These are phyloP conservation scores for Cantharellus cinnabarinus DNA, from an alignment of 768 basidiomycete species.

Conservation along the genomic window DNA sequence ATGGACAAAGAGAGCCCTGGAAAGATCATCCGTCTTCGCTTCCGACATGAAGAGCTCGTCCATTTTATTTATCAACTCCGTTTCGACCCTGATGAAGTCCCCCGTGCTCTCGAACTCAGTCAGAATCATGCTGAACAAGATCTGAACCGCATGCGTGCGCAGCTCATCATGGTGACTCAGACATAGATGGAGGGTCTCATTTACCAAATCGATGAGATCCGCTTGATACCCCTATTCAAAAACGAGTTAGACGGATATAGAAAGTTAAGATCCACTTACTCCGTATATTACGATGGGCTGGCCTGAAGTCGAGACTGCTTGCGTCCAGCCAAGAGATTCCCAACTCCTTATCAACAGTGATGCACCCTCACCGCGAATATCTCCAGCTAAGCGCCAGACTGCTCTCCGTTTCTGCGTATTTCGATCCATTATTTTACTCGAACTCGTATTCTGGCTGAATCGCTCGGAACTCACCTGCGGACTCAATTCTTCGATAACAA, in stretches of 20 bases:
- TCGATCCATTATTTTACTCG: not conserved
- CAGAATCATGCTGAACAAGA: conserved; percentile 89
- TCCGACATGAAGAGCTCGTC: conserved; percentile 88
- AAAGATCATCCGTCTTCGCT: conserved; percentile 76
- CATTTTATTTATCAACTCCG: conserved; percentile 76
- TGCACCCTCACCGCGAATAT: conserved; percentile 83
- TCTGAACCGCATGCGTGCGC: conserved; percentile 74
- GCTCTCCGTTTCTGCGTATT: conserved; percentile 64
- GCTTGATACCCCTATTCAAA: conserved; percentile 56
- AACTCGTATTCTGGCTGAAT: conserved; percentile 2
- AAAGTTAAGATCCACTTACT: conserved; percentile 24
- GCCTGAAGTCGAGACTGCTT: conserved; percentile 28
- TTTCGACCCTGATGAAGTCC: conserved; percentile 77
- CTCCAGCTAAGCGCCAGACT: conserved; percentile 90
- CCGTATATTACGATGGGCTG: conserved; percentile 42
- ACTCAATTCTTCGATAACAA: conserved; percentile 86
- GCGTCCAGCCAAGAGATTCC: conserved; percentile 68
- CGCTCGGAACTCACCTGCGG: conserved; percentile 42
- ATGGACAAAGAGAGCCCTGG: conserved; percentile 79
- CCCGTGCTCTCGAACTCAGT: conserved; percentile 71
- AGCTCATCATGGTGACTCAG: conserved; percentile 88
- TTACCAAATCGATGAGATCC: conserved; percentile 64
- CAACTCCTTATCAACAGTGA: conserved; percentile 59
- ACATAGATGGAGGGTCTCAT: conserved; percentile 78
- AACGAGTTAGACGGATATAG: not conserved